A percentile compares a stretch with the other conserved stretches of the same genome.
Conservation (phyloP, 495 filamentous ascomycete genomes). For the Penicillium subrubescens region DNA sequence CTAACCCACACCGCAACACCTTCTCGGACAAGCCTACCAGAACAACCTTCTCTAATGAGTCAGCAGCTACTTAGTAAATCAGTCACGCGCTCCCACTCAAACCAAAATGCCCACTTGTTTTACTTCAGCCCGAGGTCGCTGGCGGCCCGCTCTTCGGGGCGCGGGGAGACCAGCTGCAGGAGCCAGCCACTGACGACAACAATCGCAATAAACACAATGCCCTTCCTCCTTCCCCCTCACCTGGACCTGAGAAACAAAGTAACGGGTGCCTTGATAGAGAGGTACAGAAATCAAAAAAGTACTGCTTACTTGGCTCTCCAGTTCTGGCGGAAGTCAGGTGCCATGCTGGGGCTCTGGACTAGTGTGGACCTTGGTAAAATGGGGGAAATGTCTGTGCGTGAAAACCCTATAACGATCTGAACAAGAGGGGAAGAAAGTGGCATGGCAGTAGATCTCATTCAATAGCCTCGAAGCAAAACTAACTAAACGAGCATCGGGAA, state of each 20-base stretch:
- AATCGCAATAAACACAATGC: neutral
- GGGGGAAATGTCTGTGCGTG: neutral
- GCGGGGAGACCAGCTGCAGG: neutral
- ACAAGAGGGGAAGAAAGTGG: neutral
- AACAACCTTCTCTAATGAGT: neutral
- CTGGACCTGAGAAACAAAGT: neutral
- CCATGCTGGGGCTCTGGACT: neutral
- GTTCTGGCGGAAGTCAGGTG: neutral
- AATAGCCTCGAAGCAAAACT: neutral
- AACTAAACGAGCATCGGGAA: neutral
- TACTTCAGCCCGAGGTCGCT: neutral
- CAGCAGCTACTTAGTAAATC: neutral
- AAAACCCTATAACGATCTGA: neutral
- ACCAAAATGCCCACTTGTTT: neutral
- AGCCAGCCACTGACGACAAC: conserved; percentile 8
- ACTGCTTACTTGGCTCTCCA: neutral
- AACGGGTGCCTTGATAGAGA: neutral
- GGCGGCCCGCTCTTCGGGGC: neutral
- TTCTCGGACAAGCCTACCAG: neutral
- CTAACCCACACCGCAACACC: neutral
- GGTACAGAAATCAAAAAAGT: neutral
- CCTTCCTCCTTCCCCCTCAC: neutral
- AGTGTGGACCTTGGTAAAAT: neutral
- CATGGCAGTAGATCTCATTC: neutral
- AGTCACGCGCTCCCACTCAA: neutral